Base-by-base conservation (phyloP, 371 early-diverging fungal genomes). In the Umbelopsis sp. region DNA sequence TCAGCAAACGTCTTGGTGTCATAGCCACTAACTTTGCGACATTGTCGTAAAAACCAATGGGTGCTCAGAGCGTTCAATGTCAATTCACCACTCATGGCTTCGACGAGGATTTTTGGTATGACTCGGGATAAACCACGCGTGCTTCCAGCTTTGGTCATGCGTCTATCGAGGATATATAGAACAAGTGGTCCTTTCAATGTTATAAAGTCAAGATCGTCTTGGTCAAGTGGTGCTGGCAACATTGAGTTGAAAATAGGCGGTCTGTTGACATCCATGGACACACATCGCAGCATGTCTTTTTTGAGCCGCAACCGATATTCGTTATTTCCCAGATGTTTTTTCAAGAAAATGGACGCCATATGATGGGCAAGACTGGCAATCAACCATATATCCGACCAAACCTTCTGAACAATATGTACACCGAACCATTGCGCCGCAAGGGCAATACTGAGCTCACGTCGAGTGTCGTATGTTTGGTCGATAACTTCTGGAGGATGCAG, bases 381-480 rank as follows among this genome's bases (percentile, higher is more conserved):
- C 37, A 98, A 78, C 98, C 98, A 98, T 22, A 86, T 82, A 74
- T 98, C 98, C 4, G 89, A 80, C 92, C 94, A 93, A 4, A 86
- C 73, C 69, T 91, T 91, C 12, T 92, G 93, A 22, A 86, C 81
- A 46, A 98, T 88, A 70, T 91, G 92, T 16, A 93, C 87, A 14
- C 97, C 97, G 80, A 97, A 96, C 97, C 97, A 98, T 79, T 97
- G 97, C 50, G 86, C 81, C 12, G 95, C 94, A 0, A 97, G 73
- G 0, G 91, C 90, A 62, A 89, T 76, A 50, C 89, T 87, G 57
- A 98, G 71, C 18, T 78, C 67, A 1, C 88, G 83, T 62, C 95
- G 82, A 0, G 96, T 92, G 63, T 89, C 90, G 71, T 92, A 96
- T 4, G 88, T 89, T 71, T 94, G 95, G 69, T 98, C 98, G 68